A percentile compares a stretch with the other conserved stretches of the same genome.
phyloP scores from a whole-genome alignment of 2,329 filamentous ascomycete species.

The Saccharata proteae region DNA sequence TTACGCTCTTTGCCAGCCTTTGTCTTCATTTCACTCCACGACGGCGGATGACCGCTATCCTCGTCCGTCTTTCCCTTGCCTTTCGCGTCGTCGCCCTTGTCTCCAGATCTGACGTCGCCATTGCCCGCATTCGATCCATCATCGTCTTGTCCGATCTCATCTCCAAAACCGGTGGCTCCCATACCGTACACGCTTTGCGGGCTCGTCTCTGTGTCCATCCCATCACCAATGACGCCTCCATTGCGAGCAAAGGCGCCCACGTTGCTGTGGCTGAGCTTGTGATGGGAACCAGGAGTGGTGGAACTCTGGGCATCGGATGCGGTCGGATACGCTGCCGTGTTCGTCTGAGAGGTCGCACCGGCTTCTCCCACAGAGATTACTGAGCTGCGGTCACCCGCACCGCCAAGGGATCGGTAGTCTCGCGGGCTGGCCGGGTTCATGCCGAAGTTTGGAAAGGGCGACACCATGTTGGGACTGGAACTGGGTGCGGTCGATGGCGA shows the following conservation, averaged over 20 bases:
- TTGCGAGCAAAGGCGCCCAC: conserved; percentile 1
- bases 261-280: conserved; percentile 18
- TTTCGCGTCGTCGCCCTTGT: conserved; percentile 3
- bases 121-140: conserved; percentile 10
- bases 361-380: conserved; percentile 1
- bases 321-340: not conserved
- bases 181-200: conserved; percentile 19
- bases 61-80: conserved; percentile 11
- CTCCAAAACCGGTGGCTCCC: conserved; percentile 19
- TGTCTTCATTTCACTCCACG: conserved; percentile 42
- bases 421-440: not conserved
- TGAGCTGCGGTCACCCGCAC: not conserved
- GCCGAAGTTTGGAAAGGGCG: conserved; percentile 2
- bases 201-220: conserved; percentile 20
- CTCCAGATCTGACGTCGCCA: not conserved
- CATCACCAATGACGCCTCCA: conserved; percentile 13
- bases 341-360: not conserved
- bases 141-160: conserved; percentile 14
- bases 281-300: not conserved
- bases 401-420: conserved; percentile 1
- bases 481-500: conserved; percentile 10
- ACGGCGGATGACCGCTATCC: conserved; percentile 23
- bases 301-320: conserved; percentile 15
- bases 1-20: conserved; percentile 90
- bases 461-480: conserved; percentile 14